These are phyloP conservation scores for Acanthamoeba culbertsoni DNA, from an alignment of 208 protist genomes.

Conservation along the genomic window DNA sequence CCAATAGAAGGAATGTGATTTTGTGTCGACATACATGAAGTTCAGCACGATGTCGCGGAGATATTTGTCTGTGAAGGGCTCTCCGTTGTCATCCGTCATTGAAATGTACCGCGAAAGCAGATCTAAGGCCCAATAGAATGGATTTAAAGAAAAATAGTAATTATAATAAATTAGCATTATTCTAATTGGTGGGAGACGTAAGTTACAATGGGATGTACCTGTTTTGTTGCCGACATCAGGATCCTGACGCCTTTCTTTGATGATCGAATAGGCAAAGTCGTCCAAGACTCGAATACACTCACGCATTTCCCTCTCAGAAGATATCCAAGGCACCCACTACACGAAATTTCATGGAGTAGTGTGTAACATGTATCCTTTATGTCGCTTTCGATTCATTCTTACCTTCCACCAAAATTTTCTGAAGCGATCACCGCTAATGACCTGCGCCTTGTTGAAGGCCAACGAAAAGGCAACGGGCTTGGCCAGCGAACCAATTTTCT, in stretches of 20 bases:
- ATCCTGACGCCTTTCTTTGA: slow-evolving; percentile 6
- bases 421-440: background rate
- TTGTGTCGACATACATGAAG: slow-evolving; percentile 37
- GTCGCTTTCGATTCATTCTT: too few species aligned
- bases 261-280: slow-evolving; percentile 28
- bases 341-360: background rate
- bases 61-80: slow-evolving; percentile 30
- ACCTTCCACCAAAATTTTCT: slow-evolving; percentile 27
- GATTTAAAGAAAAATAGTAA: too few species aligned
- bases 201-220: too few species aligned
- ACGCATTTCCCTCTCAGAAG: background rate
- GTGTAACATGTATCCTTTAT: too few species aligned
- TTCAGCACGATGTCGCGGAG: slow-evolving; percentile 22
- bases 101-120: slow-evolving; percentile 10
- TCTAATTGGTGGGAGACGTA: background rate
- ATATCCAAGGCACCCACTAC: background rate
- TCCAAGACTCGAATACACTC: background rate
- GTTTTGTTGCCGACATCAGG: background rate
- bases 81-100: background rate
- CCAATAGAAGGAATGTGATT: too few species aligned
- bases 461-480: background rate
- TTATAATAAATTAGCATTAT: too few species aligned
- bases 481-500: slow-evolving; percentile 20
- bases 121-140: too few species aligned
- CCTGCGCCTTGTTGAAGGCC: slow-evolving; percentile 43